A percentile compares a stretch with the other conserved stretches of the same genome.
These are phyloP conservation scores for Kuraishia ogatae DNA, from an alignment of 805 yeast species.

Conservation along the genomic window DNA sequence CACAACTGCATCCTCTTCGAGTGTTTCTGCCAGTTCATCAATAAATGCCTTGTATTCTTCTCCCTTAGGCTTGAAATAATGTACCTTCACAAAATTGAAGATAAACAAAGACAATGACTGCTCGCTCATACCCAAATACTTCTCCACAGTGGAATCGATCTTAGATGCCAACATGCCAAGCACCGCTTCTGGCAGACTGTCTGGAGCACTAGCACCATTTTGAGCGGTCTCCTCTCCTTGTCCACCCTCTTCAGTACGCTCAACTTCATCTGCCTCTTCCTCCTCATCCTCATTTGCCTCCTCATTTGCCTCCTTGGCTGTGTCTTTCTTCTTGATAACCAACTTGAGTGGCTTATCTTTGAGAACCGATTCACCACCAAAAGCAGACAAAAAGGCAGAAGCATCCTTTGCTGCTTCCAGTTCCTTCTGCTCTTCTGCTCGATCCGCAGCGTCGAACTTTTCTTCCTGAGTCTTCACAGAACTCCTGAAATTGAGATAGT, in stretches of 20 bases:
- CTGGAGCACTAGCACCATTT: slow-evolving; percentile 3
- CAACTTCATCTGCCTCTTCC: slow-evolving; percentile 14
- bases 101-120: slow-evolving; percentile 39
- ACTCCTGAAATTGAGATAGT: slow-evolving; percentile 31
- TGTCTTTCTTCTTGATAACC: slow-evolving; percentile 13
- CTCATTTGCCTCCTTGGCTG: slow-evolving; percentile 1
- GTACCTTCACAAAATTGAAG: slow-evolving; percentile 25
- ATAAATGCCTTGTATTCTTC: slow-evolving; percentile 26
- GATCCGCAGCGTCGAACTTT: slow-evolving; percentile 29
- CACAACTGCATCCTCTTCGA: slow-evolving; percentile 33
- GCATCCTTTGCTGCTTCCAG: slow-evolving; percentile 6
- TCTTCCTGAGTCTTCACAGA: slow-evolving; percentile 32
- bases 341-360: slow-evolving; percentile 6
- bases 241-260: slow-evolving; percentile 15
- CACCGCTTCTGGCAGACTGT: slow-evolving; percentile 8
- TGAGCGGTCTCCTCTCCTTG: slow-evolving; percentile 2
- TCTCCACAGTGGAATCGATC: slow-evolving; percentile 36
- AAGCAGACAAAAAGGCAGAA: slow-evolving; percentile 11
- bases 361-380: slow-evolving; percentile 5
- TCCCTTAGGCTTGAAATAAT: slow-evolving; percentile 19
- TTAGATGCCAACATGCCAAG: slow-evolving; percentile 22
- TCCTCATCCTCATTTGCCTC: too few species aligned
- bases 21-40: slow-evolving; percentile 37
- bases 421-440: slow-evolving; percentile 24
- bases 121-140: slow-evolving; percentile 45